A percentile compares a stretch with the other conserved stretches of the same genome.
Evolutionary conservation across 441 rosid genomes (phyloP).

Genomic region (Adansonia madagascariensis): DNA sequence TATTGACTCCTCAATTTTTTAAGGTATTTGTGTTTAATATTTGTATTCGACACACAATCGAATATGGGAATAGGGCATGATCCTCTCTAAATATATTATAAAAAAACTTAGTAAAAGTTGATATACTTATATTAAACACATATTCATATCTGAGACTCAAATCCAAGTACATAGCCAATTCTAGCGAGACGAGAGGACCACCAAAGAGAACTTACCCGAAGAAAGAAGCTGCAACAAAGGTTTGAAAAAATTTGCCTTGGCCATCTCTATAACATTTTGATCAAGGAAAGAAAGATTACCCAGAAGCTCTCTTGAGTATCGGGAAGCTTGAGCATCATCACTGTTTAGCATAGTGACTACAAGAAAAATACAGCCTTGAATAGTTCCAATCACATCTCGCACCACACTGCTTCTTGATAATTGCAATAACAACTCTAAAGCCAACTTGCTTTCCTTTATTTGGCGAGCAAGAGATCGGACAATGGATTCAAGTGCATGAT

Average conservation of each 20-base stretch:
- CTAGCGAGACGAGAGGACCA: neutral
- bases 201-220: conserved; percentile 34
- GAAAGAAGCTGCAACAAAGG: conserved; percentile 42
- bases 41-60: neutral
- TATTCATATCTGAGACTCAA: neutral
- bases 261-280: conserved; percentile 46
- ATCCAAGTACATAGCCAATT: neutral
- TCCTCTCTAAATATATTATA: neutral
- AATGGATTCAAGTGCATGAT: conserved; percentile 33
- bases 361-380: conserved; percentile 45
- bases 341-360: conserved; percentile 37
- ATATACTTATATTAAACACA: neutral
- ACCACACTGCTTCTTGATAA: conserved; percentile 32
- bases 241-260: conserved; percentile 46
- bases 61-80: neutral
- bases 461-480: conserved; percentile 45
- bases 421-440: conserved; percentile 42
- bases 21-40: neutral
- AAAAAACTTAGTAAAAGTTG: neutral
- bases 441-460: conserved; percentile 41
- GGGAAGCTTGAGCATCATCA: conserved; percentile 34
- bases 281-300: conserved; percentile 39
- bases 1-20: neutral
- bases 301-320: conserved; percentile 37
- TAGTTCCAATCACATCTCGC: conserved; percentile 35